Evolutionary conservation across 768 basidiomycete species (phyloP), one percentile per base, ranked within the genome.

Genomic region (Psilocybe tampanensis): DNA sequence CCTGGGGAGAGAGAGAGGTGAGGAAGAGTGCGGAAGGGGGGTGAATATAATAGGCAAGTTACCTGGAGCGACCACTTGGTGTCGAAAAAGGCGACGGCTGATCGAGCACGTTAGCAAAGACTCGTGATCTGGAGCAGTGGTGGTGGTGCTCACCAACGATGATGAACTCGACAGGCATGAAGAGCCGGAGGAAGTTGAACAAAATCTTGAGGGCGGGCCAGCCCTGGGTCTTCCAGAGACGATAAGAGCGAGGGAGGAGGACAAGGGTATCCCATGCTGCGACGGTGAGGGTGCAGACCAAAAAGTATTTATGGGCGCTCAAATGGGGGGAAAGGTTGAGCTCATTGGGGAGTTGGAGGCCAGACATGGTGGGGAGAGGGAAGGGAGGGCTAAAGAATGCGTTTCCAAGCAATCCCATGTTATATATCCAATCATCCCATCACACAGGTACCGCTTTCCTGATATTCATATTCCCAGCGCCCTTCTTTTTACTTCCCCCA

Each of bases 191-290:
- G 68, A 94, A 85, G 69, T 88, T 81, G 74, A 86, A 92, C 54
- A 92, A 74, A 36, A 85, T 70, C 71, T 94, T 94, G 68, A 94
- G 83, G 1, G 80, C 70, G 1, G 92, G 91, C 92, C 92, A 94
- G 60, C 77, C 82, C 22, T 80, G 76, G 11, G 80, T 74, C 62
- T 81, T 83, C 59, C 85, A 68, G 56, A 94, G 84, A 24, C 86
- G 82, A 83, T 86, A 93, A 45, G 88, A 86, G 53, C 92, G 76
- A 0, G 92, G 92, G 8, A 86, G 87, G 47, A 94, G 82, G 33
- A 94, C 92, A 64, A 94, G 85, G 33, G 91, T 86, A 65, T 94
- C 92, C 92, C 92, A 94, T 7, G 92, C 92, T 0, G 91, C 89
- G 54, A 94, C 90, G 52, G 92, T 94, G 60, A 94, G 84, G 0